Evolutionary conservation across 768 basidiomycete genomes (phyloP).

Genomic region (Grammothele lineata): DNA sequence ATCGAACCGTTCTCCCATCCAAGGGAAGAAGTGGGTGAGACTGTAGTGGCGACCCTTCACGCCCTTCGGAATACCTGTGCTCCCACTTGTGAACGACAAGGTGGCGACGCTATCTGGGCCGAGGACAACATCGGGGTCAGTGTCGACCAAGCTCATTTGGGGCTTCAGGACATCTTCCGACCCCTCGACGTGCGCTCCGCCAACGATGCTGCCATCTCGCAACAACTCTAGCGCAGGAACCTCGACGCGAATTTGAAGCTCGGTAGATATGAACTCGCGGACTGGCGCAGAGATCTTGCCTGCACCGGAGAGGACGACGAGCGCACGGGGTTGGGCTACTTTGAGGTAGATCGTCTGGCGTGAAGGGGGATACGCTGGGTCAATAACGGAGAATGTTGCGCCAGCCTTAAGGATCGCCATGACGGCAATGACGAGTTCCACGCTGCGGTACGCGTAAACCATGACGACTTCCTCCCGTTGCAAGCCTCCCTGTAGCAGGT

Average conservation of each 20-base stretch:
- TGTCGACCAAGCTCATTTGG: conserved; percentile 50
- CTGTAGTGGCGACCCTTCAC: conserved; percentile 93
- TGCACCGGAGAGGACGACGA: conserved; percentile 88
- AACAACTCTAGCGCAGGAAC: conserved; percentile 84
- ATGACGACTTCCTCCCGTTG: conserved; percentile 95
- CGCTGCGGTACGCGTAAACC: conserved; percentile 94
- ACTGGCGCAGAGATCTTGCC: conserved; percentile 78
- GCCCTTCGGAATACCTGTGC: conserved; percentile 98
- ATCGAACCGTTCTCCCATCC: conserved; percentile 92
- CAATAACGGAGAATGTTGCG: conserved; percentile 95
- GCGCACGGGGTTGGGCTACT: conserved; percentile 88
- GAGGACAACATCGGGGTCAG: conserved; percentile 76
- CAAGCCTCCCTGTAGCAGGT: conserved; percentile 80
- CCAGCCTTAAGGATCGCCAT: conserved; percentile 96
- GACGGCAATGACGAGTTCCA: conserved; percentile 94
- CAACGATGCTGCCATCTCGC: conserved; percentile 56
- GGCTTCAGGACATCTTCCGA: conserved; percentile 56
- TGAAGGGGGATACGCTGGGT: conserved; percentile 94
- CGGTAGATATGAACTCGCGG: conserved; percentile 72
- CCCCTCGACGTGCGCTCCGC: conserved; percentile 45
- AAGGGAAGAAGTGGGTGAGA: conserved; percentile 98
- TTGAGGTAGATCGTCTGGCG: conserved; percentile 90
- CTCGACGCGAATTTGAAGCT: conserved; percentile 84
- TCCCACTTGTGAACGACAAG: conserved; percentile 93
- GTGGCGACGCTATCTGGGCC: conserved; percentile 97